A percentile compares a stretch with the other conserved stretches of the same genome.
These are phyloP conservation scores for Chlamydomonas sp. DNA, from an alignment of 139 green algal genomes.

Conservation along the genomic window DNA sequence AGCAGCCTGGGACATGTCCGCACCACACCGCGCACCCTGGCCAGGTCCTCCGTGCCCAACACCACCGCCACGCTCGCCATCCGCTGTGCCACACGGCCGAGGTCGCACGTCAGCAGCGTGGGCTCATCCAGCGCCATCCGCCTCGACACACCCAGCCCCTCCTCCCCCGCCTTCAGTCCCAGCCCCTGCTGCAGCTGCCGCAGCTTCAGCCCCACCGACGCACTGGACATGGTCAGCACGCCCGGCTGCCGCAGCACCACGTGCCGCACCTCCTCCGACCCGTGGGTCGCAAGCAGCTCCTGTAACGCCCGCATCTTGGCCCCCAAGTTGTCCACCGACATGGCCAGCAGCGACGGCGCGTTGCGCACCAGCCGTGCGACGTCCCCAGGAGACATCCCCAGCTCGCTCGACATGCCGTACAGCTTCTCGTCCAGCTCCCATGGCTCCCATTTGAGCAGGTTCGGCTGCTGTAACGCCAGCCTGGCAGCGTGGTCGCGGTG, in stretches of 20 bases:
- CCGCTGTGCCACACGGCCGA: neutral
- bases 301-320: slow-evolving; percentile 1
- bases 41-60: neutral
- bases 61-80: neutral
- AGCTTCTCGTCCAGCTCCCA: neutral
- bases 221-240: slow-evolving; percentile 2
- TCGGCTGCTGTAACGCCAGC: slow-evolving; percentile 4
- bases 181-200: neutral
- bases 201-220: neutral
- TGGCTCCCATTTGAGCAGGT: slow-evolving; percentile 10
- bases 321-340: neutral
- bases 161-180: neutral
- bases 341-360: slow-evolving; percentile 22
- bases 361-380: slow-evolving; percentile 17
- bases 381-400: neutral
- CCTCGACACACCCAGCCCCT: neutral
- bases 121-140: slow-evolving; percentile 11
- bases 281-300: neutral
- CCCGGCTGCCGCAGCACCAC: slow-evolving; percentile 18
- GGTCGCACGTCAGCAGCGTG: slow-evolving; percentile 21
- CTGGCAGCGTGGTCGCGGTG: neutral
- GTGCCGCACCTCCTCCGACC: neutral
- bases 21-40: neutral
- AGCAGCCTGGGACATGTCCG: slow-evolving; percentile 1
- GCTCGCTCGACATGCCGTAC: neutral